Evolutionary conservation across 371 early-diverging fungal genomes (phyloP), one percentile per base, ranked within the genome.

Genomic region (Mortierella polycephala): DNA sequence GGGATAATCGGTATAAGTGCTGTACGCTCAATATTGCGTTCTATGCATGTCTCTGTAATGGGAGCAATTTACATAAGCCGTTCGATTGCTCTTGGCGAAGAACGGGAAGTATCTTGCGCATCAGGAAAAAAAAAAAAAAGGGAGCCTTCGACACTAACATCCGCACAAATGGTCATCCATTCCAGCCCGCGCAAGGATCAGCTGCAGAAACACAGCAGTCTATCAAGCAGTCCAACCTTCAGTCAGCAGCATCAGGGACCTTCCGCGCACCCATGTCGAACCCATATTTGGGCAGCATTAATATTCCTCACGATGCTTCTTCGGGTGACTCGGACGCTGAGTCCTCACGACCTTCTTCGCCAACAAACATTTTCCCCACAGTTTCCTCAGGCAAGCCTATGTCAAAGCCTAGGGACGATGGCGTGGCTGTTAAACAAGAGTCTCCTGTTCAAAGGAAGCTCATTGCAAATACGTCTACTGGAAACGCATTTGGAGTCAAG

Each of bases 251-350:
- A 20, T 51, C 76, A 41, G 76, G 76, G 21, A 65, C 47, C 23
- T 79, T 79, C 66, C 69, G 72, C 11, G 21, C 62, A 2, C 73
- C 79, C 14, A 64, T 73, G 52, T 58, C 79, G 39, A 79, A 79
- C 37, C 79, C 79, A 14, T 79, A 79, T 49, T 62, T 79, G 39
- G 79, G 73, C 40, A 79, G 79, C 62, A 79, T 79, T 56, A 79
- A 79, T 47, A 79, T 79, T 11, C 79, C 79, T 23, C 79, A 79
- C 23, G 79, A 79, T 52, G 73, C 73, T 18, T 79, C 79, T n/a
- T 79, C 79, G 8, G 79, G 79, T 13, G 79, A 79, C 40, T 79
- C 79, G 13, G 79, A 79, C 56, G 56, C 69, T 41, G 79, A 79
- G 56, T 65, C 72, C 5, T 79, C 79, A 5, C 72, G 73, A 16